Conservation (phyloP, 2,329 filamentous ascomycete genomes). For the Aspergillus quadricinctus region DNA sequence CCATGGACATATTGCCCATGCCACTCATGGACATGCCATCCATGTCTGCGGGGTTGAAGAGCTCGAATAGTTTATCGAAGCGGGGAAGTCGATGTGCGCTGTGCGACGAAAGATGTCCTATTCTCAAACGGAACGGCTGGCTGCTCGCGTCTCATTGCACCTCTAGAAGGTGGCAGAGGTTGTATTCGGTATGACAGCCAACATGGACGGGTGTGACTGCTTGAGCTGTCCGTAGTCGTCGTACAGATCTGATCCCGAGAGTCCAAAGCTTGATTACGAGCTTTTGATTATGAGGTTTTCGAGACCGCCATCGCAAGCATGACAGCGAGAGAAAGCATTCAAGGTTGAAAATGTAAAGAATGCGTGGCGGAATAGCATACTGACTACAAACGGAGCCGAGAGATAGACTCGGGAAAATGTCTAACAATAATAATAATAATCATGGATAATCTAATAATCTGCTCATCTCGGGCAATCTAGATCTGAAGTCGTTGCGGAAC, state of each 20-base stretch:
- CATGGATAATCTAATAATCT: constrained; percentile 7
- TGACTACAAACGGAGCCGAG: background rate
- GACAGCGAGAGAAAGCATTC: background rate
- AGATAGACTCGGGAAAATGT: background rate
- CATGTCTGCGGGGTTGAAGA: constrained; percentile 19
- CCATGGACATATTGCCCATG: constrained; percentile 41
- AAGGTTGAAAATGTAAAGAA: background rate
- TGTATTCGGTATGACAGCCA: background rate
- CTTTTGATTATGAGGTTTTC: background rate
- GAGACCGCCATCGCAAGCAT: background rate
- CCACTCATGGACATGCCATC: constrained; percentile 22
- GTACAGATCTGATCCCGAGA: background rate
- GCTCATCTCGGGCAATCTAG: constrained; percentile 3
- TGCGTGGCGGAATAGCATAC: background rate
- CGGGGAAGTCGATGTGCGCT: background rate
- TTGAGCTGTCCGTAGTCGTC: background rate
- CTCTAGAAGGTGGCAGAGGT: background rate
- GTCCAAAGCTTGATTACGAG: background rate
- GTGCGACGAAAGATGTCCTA: background rate
- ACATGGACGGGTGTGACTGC: background rate
- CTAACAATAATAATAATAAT: background rate
- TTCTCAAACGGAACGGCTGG: background rate
- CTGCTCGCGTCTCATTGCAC: background rate
- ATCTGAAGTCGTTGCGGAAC: background rate
- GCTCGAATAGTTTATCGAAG: background rate